Conservation (phyloP, 257 asterid species). For the Lithospermum erythrorhizon region DNA sequence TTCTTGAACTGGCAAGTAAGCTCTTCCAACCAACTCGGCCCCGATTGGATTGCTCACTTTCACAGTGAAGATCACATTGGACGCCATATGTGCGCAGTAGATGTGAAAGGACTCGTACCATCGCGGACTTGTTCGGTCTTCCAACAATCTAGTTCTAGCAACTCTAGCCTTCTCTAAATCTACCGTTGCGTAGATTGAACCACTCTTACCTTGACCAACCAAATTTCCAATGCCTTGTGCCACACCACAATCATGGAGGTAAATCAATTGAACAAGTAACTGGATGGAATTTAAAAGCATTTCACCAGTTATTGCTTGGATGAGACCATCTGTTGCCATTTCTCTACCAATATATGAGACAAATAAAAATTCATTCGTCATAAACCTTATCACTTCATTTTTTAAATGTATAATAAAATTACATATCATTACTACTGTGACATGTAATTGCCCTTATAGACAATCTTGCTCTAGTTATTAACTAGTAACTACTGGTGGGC, state of each 20-base stretch:
- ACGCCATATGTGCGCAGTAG: constrained; percentile 29
- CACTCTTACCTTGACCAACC: constrained; percentile 32
- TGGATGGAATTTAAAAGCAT: too few relatives aligned
- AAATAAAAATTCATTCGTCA: too few relatives aligned
- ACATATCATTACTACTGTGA: too few relatives aligned
- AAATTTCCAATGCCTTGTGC: constrained; percentile 38
- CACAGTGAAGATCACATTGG: constrained; percentile 26
- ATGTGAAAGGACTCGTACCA: constrained; percentile 35
- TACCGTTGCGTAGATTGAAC: constrained; percentile 45
- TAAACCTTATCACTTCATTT: too few relatives aligned
- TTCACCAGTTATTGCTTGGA: too few relatives aligned
- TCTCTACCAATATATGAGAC: too few relatives aligned
- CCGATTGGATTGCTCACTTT: constrained; percentile 24
- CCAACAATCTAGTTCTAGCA: constrained; percentile 32
- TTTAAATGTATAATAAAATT: too few relatives aligned
- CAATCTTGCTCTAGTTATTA: too few relatives aligned
- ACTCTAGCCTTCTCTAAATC: constrained; percentile 52
- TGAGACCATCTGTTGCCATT: too few relatives aligned
- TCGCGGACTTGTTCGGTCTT: constrained; percentile 18
- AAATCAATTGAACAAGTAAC: too few relatives aligned
- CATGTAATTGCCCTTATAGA: too few relatives aligned
- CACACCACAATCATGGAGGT: constrained; percentile 16
- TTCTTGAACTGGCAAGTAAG: constrained; percentile 22
- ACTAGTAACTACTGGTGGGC: too few relatives aligned
- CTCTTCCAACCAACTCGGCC: constrained; percentile 33